These are phyloP conservation scores for Quercus tomentella DNA, from an alignment of 331 rosid species.

Conservation along the genomic window DNA sequence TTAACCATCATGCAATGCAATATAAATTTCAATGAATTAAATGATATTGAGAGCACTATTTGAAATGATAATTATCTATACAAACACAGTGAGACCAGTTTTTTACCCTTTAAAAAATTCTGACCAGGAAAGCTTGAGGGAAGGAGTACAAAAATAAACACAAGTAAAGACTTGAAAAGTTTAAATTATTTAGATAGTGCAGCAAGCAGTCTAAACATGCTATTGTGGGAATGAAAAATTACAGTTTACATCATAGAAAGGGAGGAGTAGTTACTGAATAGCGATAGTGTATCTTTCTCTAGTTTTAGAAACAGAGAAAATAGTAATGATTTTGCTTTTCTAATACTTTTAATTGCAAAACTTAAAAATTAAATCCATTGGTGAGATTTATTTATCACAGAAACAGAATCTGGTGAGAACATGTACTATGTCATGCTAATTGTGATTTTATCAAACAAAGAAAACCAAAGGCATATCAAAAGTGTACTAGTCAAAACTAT, in stretches of 20 bases:
- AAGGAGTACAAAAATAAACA: background rate
- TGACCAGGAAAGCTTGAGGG: background rate
- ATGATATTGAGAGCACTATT: background rate
- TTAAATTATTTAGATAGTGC: too few species aligned
- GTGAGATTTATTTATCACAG: background rate
- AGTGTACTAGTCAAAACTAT: background rate
- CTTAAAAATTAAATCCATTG: background rate
- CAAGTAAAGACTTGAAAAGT: too few species aligned
- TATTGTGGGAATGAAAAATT: background rate
- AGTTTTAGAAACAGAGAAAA: background rate
- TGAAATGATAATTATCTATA: background rate
- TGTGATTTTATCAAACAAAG: background rate
- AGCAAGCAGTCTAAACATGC: background rate
- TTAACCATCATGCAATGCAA: slow-evolving; percentile 4
- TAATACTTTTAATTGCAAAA: background rate
- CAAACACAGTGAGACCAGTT: background rate
- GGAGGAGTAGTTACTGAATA: background rate
- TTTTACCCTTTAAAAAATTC: background rate
- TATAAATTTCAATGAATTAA: background rate
- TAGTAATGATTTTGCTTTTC: background rate
- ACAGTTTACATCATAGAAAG: background rate
- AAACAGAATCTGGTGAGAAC: background rate
- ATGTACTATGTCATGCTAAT: background rate
- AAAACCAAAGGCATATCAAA: background rate
- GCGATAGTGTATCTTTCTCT: background rate